Conservation (phyloP, 2,329 filamentous ascomycete species). For the Ilyonectria destructans region DNA sequence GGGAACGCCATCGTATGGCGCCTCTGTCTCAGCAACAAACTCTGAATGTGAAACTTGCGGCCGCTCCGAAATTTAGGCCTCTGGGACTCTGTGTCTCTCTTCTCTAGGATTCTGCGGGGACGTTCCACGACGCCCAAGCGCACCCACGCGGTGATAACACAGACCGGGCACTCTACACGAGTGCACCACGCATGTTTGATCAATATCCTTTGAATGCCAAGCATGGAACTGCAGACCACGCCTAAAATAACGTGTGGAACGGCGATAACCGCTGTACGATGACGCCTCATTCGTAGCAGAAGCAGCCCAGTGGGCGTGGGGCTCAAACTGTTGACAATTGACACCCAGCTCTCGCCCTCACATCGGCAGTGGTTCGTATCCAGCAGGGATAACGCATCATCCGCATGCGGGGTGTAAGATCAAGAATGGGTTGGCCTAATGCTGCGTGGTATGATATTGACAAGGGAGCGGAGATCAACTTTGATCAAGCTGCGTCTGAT, state of each 20-base stretch:
- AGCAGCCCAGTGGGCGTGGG: conserved; percentile 8
- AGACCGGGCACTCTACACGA: not conserved
- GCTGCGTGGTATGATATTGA: conserved; percentile 8
- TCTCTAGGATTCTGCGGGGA: no score
- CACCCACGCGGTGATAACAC: not conserved
- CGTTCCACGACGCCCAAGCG: not conserved
- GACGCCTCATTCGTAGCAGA: not conserved
- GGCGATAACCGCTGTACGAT: not conserved
- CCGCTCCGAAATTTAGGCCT: not conserved
- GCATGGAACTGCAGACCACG: not conserved
- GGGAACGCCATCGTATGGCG: not conserved
- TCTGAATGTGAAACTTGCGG: not conserved
- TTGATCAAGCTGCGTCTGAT: conserved; percentile 1
- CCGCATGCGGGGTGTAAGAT: not conserved
- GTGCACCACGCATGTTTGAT: not conserved
- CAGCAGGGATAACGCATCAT: not conserved
- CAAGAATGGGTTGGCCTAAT: conserved; percentile 3
- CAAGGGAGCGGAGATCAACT: not conserved
- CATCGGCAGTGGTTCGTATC: not conserved
- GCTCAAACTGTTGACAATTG: not conserved
- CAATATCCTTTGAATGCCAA: conserved; percentile 6
- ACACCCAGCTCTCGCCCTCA: not conserved
- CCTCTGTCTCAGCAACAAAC: not conserved
- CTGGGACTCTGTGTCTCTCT: not conserved
- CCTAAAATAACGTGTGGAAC: conserved; percentile 3